phyloP scores from a whole-genome alignment of 768 basidiomycete species.

The Mycena amicta region DNA sequence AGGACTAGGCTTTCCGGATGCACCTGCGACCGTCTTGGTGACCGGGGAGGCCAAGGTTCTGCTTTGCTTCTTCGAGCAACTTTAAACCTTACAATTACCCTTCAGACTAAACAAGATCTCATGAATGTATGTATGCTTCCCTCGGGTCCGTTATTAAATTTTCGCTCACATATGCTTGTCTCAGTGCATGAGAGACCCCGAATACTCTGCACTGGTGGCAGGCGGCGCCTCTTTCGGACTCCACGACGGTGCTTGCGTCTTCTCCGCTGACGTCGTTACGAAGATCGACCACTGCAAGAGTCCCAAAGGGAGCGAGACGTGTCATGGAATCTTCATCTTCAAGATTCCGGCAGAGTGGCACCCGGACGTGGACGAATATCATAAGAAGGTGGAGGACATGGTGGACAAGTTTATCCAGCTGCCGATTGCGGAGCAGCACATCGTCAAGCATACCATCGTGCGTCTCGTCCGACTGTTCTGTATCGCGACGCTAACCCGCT shows the following conservation, averaged over 20 bases:
- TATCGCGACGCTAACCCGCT: neutral
- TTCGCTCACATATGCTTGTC: no score
- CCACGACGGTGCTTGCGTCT: slow-evolving; percentile 1
- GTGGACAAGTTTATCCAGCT: slow-evolving; percentile 1
- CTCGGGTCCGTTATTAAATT: no score
- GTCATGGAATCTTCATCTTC: slow-evolving; percentile 8
- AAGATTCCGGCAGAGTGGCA: slow-evolving; percentile 2
- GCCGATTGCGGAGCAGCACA: slow-evolving; percentile 4
- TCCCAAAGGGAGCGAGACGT: neutral
- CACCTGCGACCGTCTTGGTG: slow-evolving; percentile 7
- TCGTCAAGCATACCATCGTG: slow-evolving; percentile 7
- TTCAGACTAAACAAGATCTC: neutral
- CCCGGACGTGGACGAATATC: slow-evolving; percentile 1
- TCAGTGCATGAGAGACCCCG: slow-evolving; percentile 5
- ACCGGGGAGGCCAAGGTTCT: neutral
- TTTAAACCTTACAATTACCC: neutral
- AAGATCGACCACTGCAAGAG: neutral
- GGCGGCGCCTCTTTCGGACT: neutral
- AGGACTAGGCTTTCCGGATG: neutral
- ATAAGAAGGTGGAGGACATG: slow-evolving; percentile 1
- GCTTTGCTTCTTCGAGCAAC: neutral
- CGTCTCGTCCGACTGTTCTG: neutral
- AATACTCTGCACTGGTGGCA: neutral
- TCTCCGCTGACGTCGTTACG: slow-evolving; percentile 5
- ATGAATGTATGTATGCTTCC: neutral